A percentile compares a stretch with the other conserved stretches of the same genome.
Conservation (phyloP, 2,329 filamentous ascomycete species). For the Xylariaceae sp. region DNA sequence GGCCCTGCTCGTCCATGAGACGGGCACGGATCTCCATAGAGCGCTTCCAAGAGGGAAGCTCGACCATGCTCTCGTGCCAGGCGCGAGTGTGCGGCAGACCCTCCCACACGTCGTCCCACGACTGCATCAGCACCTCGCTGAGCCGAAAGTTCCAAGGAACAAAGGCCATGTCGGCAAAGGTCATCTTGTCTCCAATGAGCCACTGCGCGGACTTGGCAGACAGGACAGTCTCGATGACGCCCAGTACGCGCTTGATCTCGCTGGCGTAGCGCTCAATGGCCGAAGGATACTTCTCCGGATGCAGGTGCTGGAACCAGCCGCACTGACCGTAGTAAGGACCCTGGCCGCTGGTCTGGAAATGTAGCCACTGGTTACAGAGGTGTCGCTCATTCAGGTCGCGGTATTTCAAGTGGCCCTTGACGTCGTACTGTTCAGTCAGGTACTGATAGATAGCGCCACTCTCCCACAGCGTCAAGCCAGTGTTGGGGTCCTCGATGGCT, state of each 20-base stretch:
- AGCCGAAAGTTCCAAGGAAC: conserved; percentile 17
- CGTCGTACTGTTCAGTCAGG: conserved; percentile 17
- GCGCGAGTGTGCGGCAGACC: conserved; percentile 16
- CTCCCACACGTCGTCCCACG: conserved; percentile 18
- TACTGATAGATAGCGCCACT: conserved; percentile 29
- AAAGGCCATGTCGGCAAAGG: conserved; percentile 12
- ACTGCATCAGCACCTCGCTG: conserved; percentile 10
- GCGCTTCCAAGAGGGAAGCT: conserved; percentile 25
- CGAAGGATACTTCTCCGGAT: conserved; percentile 9
- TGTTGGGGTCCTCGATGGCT: conserved; percentile 35
- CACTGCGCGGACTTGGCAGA: conserved; percentile 6
- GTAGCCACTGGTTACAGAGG: conserved; percentile 30
- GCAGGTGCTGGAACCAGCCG: conserved; percentile 9
- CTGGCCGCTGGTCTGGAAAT: conserved; percentile 34
- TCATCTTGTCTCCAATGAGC: conserved; percentile 11
- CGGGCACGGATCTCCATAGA: conserved; percentile 23
- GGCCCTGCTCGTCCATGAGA: conserved; percentile 29
- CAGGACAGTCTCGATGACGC: conserved; percentile 7
- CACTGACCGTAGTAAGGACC: conserved; percentile 27
- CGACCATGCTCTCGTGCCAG: conserved; percentile 29
- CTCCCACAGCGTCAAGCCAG: conserved; percentile 37
- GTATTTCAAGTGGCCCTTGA: conserved; percentile 28
- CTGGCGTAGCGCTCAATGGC: conserved; percentile 9
- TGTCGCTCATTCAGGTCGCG: conserved; percentile 24
- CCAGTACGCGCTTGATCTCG: conserved; percentile 7